phyloP scores from a whole-genome alignment of 2,329 filamentous ascomycete genomes.

The Aureobasidium melanogenum region DNA sequence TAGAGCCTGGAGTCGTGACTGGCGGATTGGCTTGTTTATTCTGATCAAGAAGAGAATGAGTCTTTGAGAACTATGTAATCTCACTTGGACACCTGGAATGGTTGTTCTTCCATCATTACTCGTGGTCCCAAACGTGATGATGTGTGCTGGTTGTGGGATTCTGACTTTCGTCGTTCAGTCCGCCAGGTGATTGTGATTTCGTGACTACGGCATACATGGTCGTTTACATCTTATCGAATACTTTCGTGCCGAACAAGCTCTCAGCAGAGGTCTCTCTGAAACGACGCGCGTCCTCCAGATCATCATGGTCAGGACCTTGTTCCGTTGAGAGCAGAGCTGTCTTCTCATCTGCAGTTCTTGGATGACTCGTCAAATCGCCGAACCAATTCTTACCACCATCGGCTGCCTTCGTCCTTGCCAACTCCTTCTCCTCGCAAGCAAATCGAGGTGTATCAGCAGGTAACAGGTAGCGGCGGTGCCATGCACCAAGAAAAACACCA shows the following conservation, averaged over 20 bases:
- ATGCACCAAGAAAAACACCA: constrained; percentile 83
- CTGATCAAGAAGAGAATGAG: too few species aligned
- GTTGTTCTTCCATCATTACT: too few species aligned
- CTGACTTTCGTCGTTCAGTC: too few species aligned
- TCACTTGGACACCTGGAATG: too few species aligned
- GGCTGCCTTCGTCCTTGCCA: constrained; percentile 24
- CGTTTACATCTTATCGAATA: constrained; percentile 31
- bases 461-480: constrained; percentile 67
- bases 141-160: too few species aligned
- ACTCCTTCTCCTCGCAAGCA: constrained; percentile 37
- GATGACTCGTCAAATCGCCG: constrained; percentile 17
- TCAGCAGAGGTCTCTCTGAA: constrained; percentile 16
- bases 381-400: constrained; percentile 36
- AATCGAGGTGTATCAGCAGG: constrained; percentile 24
- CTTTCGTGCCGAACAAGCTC: constrained; percentile 23
- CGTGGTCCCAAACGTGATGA: too few species aligned
- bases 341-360: constrained; percentile 12
- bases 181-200: too few species aligned
- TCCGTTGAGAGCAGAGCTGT: constrained; percentile 14
- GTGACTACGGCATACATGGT: not conserved
- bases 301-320: constrained; percentile 19
- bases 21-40: too few species aligned
- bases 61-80: too few species aligned
- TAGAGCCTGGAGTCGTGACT: too few species aligned
- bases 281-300: constrained; percentile 15